Base-by-base conservation (phyloP, 306 rosid genomes). In the Leucaena leucocephala region DNA sequence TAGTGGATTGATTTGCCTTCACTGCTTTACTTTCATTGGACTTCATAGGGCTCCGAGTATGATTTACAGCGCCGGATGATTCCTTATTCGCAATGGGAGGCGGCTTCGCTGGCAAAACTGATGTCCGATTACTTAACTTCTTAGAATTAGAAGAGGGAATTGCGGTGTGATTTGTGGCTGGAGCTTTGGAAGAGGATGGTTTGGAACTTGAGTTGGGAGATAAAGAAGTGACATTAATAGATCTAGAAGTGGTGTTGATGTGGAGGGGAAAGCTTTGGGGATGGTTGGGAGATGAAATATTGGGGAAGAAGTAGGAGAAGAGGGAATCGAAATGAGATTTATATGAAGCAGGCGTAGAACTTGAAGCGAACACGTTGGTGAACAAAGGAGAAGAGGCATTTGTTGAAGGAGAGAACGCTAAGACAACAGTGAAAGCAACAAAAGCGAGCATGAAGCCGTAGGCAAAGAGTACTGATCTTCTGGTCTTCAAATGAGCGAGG, bases 371-470 rank as follows among this genome's bases (percentile, higher is more conserved):
- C 4, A 94, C 79, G 85, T 79, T 87, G 69, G 88, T 61, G 79
- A 92, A 89, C 84, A 88, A 83, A 2, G 98, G 97, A 11, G 96
- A 81, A 7, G 78, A 77, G 11, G 94, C 81, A 78, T 80, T 87
- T 0, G 88, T 61, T 38, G 97, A 84, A 72, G 98, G 92, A 13
- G 81, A 86, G 55, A 90, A 90, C 44, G 92, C 93, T 61, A 95
- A 43, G 87, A 95, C 91, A 35, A 85, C 78, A 10, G 99, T 95
- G 86, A 91, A 81, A 78, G 78, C 82, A 48, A 95, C 84, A 73
- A 93, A 93, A 19, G 88, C 85, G 8, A 95, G 78, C 80, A 84
- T 82, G 42, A 87, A 89, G 68, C 90, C 94, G 78, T 90, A 95
- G 0, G 84, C 90, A 72, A 93, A 88, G 70, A 92, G 85, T 0